Conservation (phyloP, 208 protist species). For the Kentomonas sorsogonicus region DNA sequence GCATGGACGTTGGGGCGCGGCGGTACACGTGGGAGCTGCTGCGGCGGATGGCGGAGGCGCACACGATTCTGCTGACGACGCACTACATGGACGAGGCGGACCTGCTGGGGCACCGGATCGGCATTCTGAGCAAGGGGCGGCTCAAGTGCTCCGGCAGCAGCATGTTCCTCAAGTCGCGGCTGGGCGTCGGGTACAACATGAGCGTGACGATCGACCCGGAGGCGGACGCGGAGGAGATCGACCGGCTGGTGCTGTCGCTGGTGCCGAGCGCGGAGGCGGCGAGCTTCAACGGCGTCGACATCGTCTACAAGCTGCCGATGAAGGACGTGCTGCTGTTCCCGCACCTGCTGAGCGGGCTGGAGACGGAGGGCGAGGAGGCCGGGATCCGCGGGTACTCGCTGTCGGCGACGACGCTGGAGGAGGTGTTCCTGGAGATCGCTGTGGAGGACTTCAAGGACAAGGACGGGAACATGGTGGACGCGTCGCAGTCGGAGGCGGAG, state of each 20-base stretch:
- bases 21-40: constrained; percentile 82
- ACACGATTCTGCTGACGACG: constrained; percentile 76
- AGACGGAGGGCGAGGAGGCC: constrained; percentile 18
- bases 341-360: constrained; percentile 33
- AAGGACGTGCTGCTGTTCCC: constrained; percentile 28
- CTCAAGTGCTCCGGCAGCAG: constrained; percentile 54
- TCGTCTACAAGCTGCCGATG: constrained; percentile 50
- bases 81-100: constrained; percentile 98
- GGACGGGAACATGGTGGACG: background rate
- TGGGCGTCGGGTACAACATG: constrained; percentile 63
- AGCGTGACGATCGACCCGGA: constrained; percentile 25
- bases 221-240: constrained; percentile 16
- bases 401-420: constrained; percentile 24
- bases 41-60: constrained; percentile 26
- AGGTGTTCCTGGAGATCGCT: constrained; percentile 23
- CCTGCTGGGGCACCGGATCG: constrained; percentile 86
- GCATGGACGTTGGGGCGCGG: constrained; percentile 79
- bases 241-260: constrained; percentile 16
- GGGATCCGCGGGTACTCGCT: constrained; percentile 50
- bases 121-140: constrained; percentile 78
- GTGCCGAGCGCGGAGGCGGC: constrained; percentile 29
- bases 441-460: constrained; percentile 28
- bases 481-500: constrained; percentile 11
- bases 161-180: constrained; percentile 54
- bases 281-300: constrained; percentile 26